Conservation (phyloP, 257 asterid genomes). For the Petrea volubilis region DNA sequence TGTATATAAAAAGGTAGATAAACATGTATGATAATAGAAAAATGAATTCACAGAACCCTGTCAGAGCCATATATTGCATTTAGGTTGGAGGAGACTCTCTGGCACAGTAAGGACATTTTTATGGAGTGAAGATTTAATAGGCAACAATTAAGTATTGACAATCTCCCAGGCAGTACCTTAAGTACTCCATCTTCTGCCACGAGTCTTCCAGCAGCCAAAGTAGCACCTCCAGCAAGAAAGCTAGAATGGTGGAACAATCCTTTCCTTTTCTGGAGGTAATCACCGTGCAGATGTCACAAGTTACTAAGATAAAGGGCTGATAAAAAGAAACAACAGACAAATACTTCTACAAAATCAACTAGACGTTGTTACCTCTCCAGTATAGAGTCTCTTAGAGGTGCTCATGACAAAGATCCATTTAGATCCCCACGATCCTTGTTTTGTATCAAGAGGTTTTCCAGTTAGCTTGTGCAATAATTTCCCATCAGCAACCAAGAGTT, state of each 20-base stretch:
- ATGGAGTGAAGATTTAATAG: too few relatives aligned
- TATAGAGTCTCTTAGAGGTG: constrained; percentile 60
- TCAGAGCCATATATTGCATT: too few relatives aligned
- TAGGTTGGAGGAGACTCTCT: too few relatives aligned
- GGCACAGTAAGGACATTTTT: too few relatives aligned
- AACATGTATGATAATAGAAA: too few relatives aligned
- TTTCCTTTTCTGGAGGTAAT: constrained; percentile 59
- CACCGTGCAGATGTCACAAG: background rate
- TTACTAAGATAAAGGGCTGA: background rate
- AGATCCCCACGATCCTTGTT: constrained; percentile 33
- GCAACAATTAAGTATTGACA: background rate
- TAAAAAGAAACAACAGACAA: constrained; percentile 5
- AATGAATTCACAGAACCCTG: too few relatives aligned
- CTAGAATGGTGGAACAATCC: constrained; percentile 78
- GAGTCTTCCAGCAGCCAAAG: constrained; percentile 76
- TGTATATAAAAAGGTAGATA: background rate
- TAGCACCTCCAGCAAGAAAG: constrained; percentile 75
- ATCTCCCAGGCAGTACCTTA: constrained; percentile 37
- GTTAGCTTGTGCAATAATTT: constrained; percentile 45
- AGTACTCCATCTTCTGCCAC: constrained; percentile 51
- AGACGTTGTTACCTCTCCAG: constrained; percentile 52
- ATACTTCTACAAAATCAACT: background rate
- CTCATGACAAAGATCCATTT: constrained; percentile 80
- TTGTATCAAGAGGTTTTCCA: constrained; percentile 49
- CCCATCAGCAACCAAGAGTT: constrained; percentile 54